Evolutionary conservation across 2,329 filamentous ascomycete species (phyloP).

Genomic region (Cryphonectria japonica): DNA sequence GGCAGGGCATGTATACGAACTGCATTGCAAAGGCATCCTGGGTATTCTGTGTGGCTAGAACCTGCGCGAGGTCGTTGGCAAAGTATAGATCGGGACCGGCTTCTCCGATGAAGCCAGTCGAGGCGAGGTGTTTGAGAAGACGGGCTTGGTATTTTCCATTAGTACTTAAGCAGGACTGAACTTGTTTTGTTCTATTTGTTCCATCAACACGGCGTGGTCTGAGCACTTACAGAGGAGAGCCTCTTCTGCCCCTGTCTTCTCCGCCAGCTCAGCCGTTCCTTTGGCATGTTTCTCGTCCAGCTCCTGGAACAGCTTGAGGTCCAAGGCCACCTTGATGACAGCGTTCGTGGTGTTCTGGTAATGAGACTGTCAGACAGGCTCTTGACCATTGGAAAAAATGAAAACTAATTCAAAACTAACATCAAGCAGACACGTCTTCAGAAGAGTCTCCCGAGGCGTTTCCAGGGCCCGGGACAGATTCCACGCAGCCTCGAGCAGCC

Average conservation of each 20-base stretch:
- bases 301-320: slow-evolving; percentile 4
- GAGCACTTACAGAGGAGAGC: neutral
- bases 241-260: slow-evolving; percentile 11
- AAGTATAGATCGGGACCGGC: slow-evolving; percentile 12
- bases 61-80: neutral
- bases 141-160: neutral
- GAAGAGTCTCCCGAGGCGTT: slow-evolving; percentile 2
- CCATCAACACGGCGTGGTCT: neutral
- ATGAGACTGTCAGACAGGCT: neutral
- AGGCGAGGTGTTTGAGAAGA: slow-evolving; percentile 16
- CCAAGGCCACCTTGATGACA: neutral
- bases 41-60: neutral
- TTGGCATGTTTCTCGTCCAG: neutral
- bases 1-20: neutral
- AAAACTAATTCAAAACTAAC: neutral
- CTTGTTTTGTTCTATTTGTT: neutral
- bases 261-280: slow-evolving; percentile 9
- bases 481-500: neutral
- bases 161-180: neutral
- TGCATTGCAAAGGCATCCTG: neutral
- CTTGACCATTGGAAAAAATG: neutral
- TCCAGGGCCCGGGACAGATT: slow-evolving; percentile 1
- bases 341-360: neutral
- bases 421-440: slow-evolving; percentile 10
- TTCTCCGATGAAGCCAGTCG: slow-evolving; percentile 1